Base-by-base conservation (phyloP, 1,284 basidiomycete genomes). In the Cerrena zonata region DNA sequence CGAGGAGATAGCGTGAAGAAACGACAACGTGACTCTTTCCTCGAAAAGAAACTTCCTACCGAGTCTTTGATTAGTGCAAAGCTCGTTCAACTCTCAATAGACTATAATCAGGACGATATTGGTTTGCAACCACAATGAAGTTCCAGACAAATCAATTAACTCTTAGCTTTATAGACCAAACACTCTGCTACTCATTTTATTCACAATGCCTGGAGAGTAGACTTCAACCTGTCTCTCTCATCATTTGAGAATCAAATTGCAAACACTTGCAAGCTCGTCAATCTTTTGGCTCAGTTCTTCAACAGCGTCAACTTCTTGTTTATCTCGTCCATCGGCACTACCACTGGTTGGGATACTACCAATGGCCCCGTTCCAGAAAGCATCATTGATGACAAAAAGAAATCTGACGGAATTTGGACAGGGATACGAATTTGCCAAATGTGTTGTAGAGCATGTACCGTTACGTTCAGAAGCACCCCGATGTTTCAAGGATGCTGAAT, bases 191-290 rank as follows among this genome's bases (percentile, higher is more conserved):
- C 59, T 2, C 53, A 55, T 40, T 54, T 62, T 39, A 53, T 62
- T 5, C 56, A 57, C 46, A 59, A 56, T 37, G 67, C 64, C 0
- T 71, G 66, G 66, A 56, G 58, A 2, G 53, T 70, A 2, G 61
- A 73, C 55, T 71, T 71, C 55, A 71, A 70, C 18, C 53, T 66
- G 0, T 54, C 57, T 4, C 40, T 69, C 18, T 50, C 58, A 2
- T 66, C 67, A 5, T 67, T 67, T 45, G 67, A 71, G 41, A 47
- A 53, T 1, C 57, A 65, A 22, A 52, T 71, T 12, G 48, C 40
- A 13, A 61, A 60, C 19, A 59, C 60, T 2, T 56, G 61, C 4
- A 48, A 61, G 40, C 48, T 69, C 23, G 54, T 68, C 18, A 61
- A 72, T 23, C 54, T 71, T 10, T 61, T 63, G 0, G 51, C 51